phyloP scores from a whole-genome alignment of 2,329 filamentous ascomycete genomes.

The Fusarium humuli region DNA sequence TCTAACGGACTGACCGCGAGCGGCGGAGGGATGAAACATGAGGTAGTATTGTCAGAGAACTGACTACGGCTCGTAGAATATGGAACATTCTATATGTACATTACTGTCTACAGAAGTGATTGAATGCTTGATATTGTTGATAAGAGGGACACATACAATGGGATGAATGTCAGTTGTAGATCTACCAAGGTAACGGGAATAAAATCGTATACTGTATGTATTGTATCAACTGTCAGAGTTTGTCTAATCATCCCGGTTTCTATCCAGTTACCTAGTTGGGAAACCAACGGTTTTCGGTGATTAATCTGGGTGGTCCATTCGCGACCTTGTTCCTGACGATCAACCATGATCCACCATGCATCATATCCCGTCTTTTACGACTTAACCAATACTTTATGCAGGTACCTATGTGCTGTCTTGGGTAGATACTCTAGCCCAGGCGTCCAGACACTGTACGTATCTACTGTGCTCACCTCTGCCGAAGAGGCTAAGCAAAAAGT shows the following conservation, averaged over 20 bases:
- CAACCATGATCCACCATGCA: constrained; percentile 5
- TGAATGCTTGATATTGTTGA: no score
- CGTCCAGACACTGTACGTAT: not conserved
- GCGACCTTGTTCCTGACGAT: constrained; percentile 12
- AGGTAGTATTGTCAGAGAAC: not conserved
- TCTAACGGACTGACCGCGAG: constrained; percentile 20
- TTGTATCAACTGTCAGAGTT: constrained; percentile 6
- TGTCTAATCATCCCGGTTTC: not conserved
- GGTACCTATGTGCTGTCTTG: not conserved
- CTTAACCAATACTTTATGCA: not conserved
- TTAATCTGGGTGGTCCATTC: constrained; percentile 28
- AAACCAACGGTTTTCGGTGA: constrained; percentile 16
- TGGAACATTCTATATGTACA: not conserved
- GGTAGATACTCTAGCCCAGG: not conserved
- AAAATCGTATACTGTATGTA: not conserved
- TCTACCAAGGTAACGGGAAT: not conserved
- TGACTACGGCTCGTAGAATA: not conserved
- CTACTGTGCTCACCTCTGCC: constrained; percentile 5
- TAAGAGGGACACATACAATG: not conserved
- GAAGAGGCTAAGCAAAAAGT: constrained; percentile 18
- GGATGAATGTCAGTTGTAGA: constrained; percentile 14
- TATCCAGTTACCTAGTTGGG: constrained; percentile 19
- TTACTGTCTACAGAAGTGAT: not conserved
- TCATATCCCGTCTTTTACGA: constrained; percentile 4
- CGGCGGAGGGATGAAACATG: constrained; percentile 29